Base-by-base conservation (phyloP, 306 rosid species). In the Luffa aegyptiaca region DNA sequence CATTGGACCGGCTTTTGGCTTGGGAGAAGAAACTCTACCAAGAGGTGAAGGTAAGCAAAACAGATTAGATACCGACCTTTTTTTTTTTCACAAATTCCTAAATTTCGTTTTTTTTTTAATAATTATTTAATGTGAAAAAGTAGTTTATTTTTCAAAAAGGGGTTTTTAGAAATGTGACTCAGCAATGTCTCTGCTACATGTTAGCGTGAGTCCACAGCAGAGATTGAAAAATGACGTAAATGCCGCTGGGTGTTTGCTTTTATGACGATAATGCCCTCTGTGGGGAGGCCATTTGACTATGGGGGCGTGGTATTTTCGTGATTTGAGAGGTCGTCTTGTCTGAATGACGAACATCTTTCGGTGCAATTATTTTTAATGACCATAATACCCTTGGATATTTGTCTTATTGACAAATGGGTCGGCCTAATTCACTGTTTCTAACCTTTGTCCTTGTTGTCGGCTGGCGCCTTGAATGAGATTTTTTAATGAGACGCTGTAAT, bases 21-120 rank as follows among this genome's bases (percentile, higher is more conserved):
- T 96, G 99, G 99, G 99, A 96, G 89, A 96, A 96, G 93, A 96
- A 96, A 91, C 98, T 96, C 56, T 93, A 90, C 26, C 85, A 82
- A 77, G 99, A 96, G 79, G 93, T 96, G 58, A 96, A 96, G 99
- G 99, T 96, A 83, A 56, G n/a, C 39, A 49, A 72, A 5, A 26
- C 18, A 66, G 45, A 37, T 14, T 36, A 37, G 33, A 8, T 18
- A 37, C 13, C 37, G 8, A 55, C 59, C 18, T 7, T n/a, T 55
- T 55, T 55, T 49, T 8, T 63, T 16, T 3, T 53, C 37, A 3
- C n/a, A 11, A 17, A 20, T 26, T 63, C 14, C 49, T 17, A 3
- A 36, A 5, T 35, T 39, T 35, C 18, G 2, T 56, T 6, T n/a
- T 7, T 0, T 65, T 37, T 7, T 63, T 12, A 13, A 13, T 63